Base-by-base conservation (phyloP, 1,139 yeast genomes). In the Geotrichum restrictum region DNA sequence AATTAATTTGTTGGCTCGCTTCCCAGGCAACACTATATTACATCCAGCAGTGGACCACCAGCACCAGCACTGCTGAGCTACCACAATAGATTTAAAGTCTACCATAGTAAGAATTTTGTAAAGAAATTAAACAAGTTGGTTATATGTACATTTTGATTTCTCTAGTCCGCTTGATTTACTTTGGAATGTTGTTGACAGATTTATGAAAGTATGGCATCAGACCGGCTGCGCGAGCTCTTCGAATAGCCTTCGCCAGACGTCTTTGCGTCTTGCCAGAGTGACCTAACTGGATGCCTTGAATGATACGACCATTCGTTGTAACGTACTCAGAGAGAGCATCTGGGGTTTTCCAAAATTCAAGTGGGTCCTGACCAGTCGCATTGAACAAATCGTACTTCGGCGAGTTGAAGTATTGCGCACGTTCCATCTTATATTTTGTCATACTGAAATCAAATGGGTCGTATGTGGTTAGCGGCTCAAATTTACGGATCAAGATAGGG, bases 171-270 rank as follows among this genome's bases (percentile, higher is more conserved):
- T n/a, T 6, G 8, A 19, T 14, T 31, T 37, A 36, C 37, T 42
- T 41, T 7, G 44, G 38, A 24, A 48, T 37, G 51, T 48, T 41
- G 27, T 40, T 46, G 38, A 72, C 71, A 62, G 80, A 80, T 62
- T 74, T 77, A 61, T 83, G 86, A 40, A 80, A 81, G 51, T 81
- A 70, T 27, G 88, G 78, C 63, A 85, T 72, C 54, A 85, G 72
- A 0, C 94, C 93, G 54, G 83, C 79, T 3, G 83, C 80, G 60
- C 89, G 74, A 16, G 88, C 82, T 51, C 89, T 73, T 63, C 82
- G 76, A 49, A 85, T 76, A 37, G 93, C 89, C 58, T 76, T 80
- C 0, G 85, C 74, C 60, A 85, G 71, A 58, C 73, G 72, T 64
- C 76, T 77, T 63, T 85, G 93, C 61, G 82, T 84, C 58, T 70